Evolutionary conservation across 2,329 filamentous ascomycete genomes (phyloP).

Genomic region (Trichoderma sp.): DNA sequence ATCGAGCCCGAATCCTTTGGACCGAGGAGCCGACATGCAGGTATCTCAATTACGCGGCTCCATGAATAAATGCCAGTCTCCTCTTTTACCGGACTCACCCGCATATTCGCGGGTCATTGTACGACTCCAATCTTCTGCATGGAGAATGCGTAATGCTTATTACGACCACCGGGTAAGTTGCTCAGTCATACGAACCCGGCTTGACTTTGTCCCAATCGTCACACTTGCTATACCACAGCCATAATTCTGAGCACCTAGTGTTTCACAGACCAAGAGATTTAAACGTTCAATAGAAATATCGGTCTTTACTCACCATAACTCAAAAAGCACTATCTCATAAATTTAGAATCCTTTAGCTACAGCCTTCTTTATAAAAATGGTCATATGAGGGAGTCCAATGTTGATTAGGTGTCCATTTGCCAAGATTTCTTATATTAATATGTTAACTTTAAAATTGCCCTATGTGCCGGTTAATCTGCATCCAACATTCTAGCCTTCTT

Average conservation of each 20-base stretch:
- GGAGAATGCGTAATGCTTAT: not conserved
- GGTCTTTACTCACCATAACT: not conserved
- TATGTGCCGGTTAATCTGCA: not conserved
- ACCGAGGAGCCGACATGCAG: not conserved
- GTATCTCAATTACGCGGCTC: not conserved
- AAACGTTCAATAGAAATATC: too few relatives aligned
- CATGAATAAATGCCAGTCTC: not conserved
- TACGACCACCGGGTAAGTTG: not conserved
- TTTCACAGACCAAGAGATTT: too few relatives aligned
- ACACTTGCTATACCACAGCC: not conserved
- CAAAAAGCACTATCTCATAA: not conserved
- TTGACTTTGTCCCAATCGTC: not conserved
- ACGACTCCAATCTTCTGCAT: not conserved
- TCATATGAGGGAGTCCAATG: not conserved
- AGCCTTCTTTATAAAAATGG: fast-evolving
- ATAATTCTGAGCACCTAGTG: fast-evolving
- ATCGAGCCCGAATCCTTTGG: not conserved
- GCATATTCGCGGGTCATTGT: not conserved
- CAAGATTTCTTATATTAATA: not conserved
- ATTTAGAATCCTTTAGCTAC: not conserved
- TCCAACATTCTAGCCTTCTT: not conserved
- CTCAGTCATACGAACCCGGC: not conserved
- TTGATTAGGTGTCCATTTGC: not conserved
- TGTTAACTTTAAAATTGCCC: not conserved
- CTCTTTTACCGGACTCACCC: not conserved